A percentile compares a stretch with the other conserved stretches of the same genome.
Conservation (phyloP, 306 rosid genomes). For the Ziziphus jujuba region DNA sequence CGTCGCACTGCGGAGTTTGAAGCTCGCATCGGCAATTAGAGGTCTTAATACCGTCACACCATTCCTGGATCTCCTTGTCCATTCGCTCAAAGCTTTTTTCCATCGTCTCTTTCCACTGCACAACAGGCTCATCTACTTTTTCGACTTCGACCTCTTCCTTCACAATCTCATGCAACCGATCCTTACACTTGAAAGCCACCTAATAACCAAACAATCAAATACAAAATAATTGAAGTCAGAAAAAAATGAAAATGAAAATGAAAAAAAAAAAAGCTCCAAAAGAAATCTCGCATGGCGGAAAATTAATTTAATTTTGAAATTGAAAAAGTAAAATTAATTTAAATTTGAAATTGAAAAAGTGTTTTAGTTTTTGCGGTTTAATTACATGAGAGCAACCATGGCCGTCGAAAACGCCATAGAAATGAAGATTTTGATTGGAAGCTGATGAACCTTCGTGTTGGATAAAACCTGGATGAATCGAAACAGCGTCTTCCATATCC, state of each 20-base stretch:
- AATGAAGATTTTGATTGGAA: conserved; percentile 30
- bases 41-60: not conserved
- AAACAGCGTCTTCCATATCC: conserved; percentile 91
- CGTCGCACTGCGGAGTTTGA: conserved; percentile 73
- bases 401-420: conserved; percentile 92
- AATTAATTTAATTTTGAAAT: not conserved
- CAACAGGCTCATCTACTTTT: not conserved
- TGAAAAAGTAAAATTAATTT: too few relatives aligned
- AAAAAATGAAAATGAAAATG: too few relatives aligned
- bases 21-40: conserved; percentile 48
- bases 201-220: too few relatives aligned
- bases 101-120: conserved; percentile 46
- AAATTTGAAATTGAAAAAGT: too few relatives aligned
- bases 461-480: conserved; percentile 42
- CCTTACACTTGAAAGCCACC: conserved; percentile 50
- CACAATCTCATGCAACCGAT: conserved; percentile 46
- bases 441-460: not conserved
- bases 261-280: not conserved
- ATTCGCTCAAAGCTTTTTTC: conserved; percentile 38
- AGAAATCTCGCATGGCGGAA: not conserved
- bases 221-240: too few relatives aligned
- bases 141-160: conserved; percentile 36
- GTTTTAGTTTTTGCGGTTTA: not conserved
- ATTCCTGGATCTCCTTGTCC: conserved; percentile 42
- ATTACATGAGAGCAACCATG: conserved; percentile 99